Evolutionary conservation across 139 green algal species (phyloP).

Genomic region (Chlorella sp.): DNA sequence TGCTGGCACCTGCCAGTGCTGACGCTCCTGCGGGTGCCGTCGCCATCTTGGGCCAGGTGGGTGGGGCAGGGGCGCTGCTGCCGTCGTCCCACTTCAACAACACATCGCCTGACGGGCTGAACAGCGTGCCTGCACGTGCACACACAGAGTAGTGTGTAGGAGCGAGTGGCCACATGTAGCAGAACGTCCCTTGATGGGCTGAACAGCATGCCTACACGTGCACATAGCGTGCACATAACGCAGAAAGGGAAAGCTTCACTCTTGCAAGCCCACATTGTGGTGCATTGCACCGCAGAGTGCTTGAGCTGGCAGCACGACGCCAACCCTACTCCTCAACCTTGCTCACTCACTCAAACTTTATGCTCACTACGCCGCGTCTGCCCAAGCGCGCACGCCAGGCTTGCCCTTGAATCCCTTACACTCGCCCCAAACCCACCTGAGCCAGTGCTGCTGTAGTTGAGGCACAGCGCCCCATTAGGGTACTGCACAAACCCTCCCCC

Average conservation of each 20-base stretch:
- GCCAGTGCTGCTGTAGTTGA: conserved; percentile 20
- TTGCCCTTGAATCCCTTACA: background rate
- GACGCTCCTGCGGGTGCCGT: too few relatives aligned
- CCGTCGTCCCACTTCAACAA: conserved; percentile 11
- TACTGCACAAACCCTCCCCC: conserved; percentile 39
- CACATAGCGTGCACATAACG: background rate
- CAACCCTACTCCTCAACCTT: background rate
- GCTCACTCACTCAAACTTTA: background rate
- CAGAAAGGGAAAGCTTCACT: too few relatives aligned
- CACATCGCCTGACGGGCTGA: conserved; percentile 16
- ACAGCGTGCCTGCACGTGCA: conserved; percentile 18
- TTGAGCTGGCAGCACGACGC: too few relatives aligned
- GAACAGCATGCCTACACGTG: background rate
- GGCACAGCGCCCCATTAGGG: conserved; percentile 16
- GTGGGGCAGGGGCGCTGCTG: background rate
- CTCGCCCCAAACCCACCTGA: background rate
- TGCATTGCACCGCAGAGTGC: too few relatives aligned
- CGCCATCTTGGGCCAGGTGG: too few relatives aligned
- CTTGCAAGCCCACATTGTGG: too few relatives aligned
- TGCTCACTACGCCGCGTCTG: background rate
- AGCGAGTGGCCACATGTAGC: too few relatives aligned
- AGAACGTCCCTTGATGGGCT: background rate
- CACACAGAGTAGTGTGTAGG: too few relatives aligned
- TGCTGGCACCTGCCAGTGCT: background rate
- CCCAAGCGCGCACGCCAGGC: background rate